A percentile compares a stretch with the other conserved stretches of the same genome.
Evolutionary conservation across 2,329 filamentous ascomycete genomes (phyloP).

Genomic region (Ascochyta pisi): DNA sequence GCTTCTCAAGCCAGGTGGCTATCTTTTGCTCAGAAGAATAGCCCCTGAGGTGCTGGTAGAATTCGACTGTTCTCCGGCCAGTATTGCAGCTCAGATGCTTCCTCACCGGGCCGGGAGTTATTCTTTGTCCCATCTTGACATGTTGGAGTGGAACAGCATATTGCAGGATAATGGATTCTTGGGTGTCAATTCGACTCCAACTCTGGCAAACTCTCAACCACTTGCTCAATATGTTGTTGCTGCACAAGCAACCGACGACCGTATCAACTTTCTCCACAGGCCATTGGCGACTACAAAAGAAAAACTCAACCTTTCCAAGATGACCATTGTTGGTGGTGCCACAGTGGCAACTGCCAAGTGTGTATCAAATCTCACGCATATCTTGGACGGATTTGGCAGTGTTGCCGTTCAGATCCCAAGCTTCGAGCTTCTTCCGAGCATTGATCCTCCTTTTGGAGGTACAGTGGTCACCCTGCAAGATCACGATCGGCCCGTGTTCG

Average conservation of each 20-base stretch:
- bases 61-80: too few relatives aligned
- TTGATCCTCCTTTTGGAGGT: neutral
- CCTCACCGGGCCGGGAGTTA: neutral
- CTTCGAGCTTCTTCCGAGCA: too few relatives aligned
- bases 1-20: slow-evolving; percentile 50
- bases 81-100: too few relatives aligned
- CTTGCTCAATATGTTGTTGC: neutral
- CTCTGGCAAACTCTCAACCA: too few relatives aligned
- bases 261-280: slow-evolving; percentile 1
- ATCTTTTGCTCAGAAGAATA: slow-evolving; percentile 33
- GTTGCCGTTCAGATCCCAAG: neutral
- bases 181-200: neutral
- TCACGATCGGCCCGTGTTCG: slow-evolving; percentile 4
- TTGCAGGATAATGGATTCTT: neutral
- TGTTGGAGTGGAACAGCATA: neutral
- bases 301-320: too few relatives aligned
- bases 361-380: neutral
- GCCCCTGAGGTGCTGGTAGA: too few relatives aligned
- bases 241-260: slow-evolving; percentile 11
- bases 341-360: neutral
- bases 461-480: slow-evolving; percentile 1
- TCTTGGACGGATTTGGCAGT: neutral
- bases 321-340: neutral
- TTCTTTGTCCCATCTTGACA: neutral
- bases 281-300: neutral